Evolutionary conservation across 257 asterid genomes (phyloP).

Genomic region (Hygrophila difformis): DNA sequence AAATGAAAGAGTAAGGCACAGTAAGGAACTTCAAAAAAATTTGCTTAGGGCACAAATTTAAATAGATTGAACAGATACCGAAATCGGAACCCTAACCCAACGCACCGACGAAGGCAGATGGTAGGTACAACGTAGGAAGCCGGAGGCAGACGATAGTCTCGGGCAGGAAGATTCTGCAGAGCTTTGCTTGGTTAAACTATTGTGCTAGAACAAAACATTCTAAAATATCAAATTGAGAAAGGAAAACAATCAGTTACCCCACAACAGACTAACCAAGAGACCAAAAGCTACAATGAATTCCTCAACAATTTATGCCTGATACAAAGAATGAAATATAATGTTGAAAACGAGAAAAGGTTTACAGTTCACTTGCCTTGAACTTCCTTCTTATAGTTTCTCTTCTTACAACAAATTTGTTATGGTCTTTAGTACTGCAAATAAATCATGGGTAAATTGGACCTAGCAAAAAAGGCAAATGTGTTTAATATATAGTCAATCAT

Average conservation of each 20-base stretch:
- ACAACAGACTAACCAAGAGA: too few relatives aligned
- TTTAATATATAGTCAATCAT: too few relatives aligned
- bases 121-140: too few relatives aligned
- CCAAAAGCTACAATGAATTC: conserved; percentile 3
- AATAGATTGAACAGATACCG: too few relatives aligned
- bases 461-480: too few relatives aligned
- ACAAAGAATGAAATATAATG: conserved; percentile 1
- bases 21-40: too few relatives aligned
- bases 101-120: too few relatives aligned
- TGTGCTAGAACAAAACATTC: conserved; percentile 66
- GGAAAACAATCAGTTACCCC: conserved; percentile 3
- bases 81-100: too few relatives aligned
- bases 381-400: conserved; percentile 73
- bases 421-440: conserved; percentile 68
- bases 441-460: conserved; percentile 6
- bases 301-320: neutral
- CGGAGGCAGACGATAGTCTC: too few relatives aligned
- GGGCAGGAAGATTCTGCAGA: conserved; percentile 64
- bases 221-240: conserved; percentile 21
- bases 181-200: conserved; percentile 69
- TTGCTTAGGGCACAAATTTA: too few relatives aligned
- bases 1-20: too few relatives aligned
- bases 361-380: conserved; percentile 63
- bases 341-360: conserved; percentile 3
- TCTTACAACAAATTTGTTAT: conserved; percentile 79